phyloP scores from a whole-genome alignment of 257 asterid species.

The Dorcoceras hygrometricum region DNA sequence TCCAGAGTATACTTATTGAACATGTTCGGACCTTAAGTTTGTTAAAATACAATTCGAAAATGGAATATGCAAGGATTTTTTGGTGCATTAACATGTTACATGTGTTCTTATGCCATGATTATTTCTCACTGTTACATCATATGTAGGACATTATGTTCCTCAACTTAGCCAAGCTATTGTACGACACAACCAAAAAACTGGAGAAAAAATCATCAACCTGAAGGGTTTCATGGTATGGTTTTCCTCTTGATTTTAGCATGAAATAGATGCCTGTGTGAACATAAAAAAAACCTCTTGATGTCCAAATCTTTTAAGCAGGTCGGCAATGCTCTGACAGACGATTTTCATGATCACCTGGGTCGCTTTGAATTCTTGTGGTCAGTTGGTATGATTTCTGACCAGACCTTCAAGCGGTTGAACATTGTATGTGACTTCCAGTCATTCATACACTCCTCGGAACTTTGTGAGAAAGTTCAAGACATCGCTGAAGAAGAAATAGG shows the following conservation, averaged over 20 bases:
- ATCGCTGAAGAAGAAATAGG: conserved; percentile 72
- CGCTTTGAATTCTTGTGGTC: conserved; percentile 85
- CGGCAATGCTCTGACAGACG: conserved; percentile 91
- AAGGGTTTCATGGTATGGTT: conserved; percentile 87
- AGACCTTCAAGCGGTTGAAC: conserved; percentile 78
- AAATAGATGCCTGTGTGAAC: conserved; percentile 12
- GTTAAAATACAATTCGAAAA: too few relatives aligned
- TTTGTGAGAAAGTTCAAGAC: conserved; percentile 50
- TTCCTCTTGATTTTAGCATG: conserved; percentile 19
- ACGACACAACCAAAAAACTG: conserved; percentile 50
- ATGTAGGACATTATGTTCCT: conserved; percentile 93
- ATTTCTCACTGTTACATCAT: conserved; percentile 9
- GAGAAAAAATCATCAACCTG: conserved; percentile 54
- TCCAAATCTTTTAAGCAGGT: conserved; percentile 44
- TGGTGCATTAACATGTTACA: not conserved
- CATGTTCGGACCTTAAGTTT: too few relatives aligned
- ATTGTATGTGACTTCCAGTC: conserved; percentile 51
- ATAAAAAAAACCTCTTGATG: conserved; percentile 12
- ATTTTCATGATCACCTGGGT: conserved; percentile 81
- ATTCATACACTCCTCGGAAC: conserved; percentile 44
- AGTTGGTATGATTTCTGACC: conserved; percentile 87
- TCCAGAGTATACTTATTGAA: too few relatives aligned
- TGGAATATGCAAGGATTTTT: too few relatives aligned
- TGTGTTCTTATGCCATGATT: conserved; percentile 11
- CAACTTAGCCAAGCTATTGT: conserved; percentile 89